Percentiles rank a stretch among this genome's conserved stretches.
Conservation (phyloP, 306 rosid genomes). For the Phaseolus lunatus region DNA sequence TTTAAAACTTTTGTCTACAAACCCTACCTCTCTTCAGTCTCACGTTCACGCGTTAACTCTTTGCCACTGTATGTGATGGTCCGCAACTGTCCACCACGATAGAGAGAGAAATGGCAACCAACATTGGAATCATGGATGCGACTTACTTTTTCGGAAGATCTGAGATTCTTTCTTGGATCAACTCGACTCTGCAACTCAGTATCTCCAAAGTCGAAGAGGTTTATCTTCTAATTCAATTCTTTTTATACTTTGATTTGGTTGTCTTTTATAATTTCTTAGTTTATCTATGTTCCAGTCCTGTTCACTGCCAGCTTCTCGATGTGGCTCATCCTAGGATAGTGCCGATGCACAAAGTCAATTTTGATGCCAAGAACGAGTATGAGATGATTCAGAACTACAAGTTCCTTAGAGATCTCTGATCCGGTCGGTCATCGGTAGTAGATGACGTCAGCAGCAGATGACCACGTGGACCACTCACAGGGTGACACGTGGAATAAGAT, state of each 20-base stretch:
- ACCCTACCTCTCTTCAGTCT: too few relatives aligned
- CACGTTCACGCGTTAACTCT: too few relatives aligned
- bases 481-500: too few relatives aligned
- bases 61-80: too few relatives aligned
- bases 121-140: slow-evolving; percentile 89
- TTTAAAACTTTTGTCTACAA: too few relatives aligned
- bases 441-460: too few relatives aligned
- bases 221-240: too few relatives aligned
- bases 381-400: slow-evolving; percentile 98
- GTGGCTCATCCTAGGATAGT: slow-evolving; percentile 88
- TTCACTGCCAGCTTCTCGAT: slow-evolving; percentile 93
- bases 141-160: slow-evolving; percentile 97
- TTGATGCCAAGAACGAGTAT: slow-evolving; percentile 90
- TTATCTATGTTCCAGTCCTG: slow-evolving; percentile 73
- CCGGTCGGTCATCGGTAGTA: too few relatives aligned
- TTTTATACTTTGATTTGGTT: not conserved
- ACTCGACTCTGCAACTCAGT: slow-evolving; percentile 86
- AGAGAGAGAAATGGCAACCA: slow-evolving; percentile 70
- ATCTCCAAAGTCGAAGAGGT: slow-evolving; percentile 90
- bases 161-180: slow-evolving; percentile 94
- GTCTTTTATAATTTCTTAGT: not conserved
- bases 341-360: slow-evolving; percentile 97
- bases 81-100: too few relatives aligned
- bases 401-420: slow-evolving; percentile 85
- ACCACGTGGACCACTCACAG: too few relatives aligned